Evolutionary conservation across 1,284 basidiomycete species (phyloP), one percentile per base, ranked within the genome.

Genomic region (Rhizoctonia solani): DNA sequence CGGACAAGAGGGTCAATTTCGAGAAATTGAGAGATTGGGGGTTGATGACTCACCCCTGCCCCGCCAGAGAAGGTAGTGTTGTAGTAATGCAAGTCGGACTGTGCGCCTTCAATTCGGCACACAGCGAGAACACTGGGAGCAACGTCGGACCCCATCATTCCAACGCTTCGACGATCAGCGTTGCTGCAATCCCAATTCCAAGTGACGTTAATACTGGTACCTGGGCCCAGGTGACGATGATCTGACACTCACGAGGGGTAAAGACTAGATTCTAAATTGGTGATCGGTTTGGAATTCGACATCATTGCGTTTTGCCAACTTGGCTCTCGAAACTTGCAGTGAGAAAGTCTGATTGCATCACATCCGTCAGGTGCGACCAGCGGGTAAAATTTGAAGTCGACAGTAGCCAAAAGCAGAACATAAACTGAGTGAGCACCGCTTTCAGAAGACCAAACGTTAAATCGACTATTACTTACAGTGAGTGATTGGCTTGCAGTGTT

Each of bases 11-110:
- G 42, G 44, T 49, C 41, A 54, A 50, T 52, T 37, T 47, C 61
- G 55, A 25, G 16, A 25, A 21, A 14, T 16, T 8, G 23, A 61
- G 34, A 66, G 27, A 29, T 25, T 54, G 42, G 37, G 53, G 27
- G 14, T 42, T 65, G 37, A 54, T 46, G 19, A 81, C 86, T 72
- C 75, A 90, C 89, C 87, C 84, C 87, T 72, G 90, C 88, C 80
- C 90, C 90, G 77, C 90, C 90, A 85, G 89, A 89, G 86, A 90
- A 91, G 75, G 90, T 87, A 80, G 89, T 89, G 76, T 88, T 91
- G 76, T 92, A 92, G 74, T 92, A 92, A 81, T 92, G 91, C 81
- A 90, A 86, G 76, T 90, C 83, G 16, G 49, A 55, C 76, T 86
- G 82, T 65, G 79, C 85, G 82, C 89, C 90, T 76, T 90, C 84